phyloP scores from a whole-genome alignment of 495 filamentous ascomycete genomes.

The Darksidea phi region DNA sequence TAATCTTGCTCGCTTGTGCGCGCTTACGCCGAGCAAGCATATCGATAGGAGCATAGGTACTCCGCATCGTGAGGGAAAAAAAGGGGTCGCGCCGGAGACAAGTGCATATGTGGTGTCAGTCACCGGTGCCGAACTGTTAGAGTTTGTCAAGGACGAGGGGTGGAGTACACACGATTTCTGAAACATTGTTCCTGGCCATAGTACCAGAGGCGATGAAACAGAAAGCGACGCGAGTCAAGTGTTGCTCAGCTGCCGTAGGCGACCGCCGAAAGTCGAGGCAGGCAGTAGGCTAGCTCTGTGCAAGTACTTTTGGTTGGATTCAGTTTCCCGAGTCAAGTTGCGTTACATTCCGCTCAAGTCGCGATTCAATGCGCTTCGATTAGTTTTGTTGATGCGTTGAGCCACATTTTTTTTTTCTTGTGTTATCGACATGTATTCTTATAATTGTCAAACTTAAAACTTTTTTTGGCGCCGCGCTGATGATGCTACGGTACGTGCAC shows the following conservation, averaged over 20 bases:
- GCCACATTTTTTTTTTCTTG: not conserved
- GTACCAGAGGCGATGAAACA: slow-evolving; percentile 4
- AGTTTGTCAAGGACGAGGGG: not conserved
- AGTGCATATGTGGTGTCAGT: too few relatives aligned
- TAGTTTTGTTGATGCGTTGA: too few relatives aligned
- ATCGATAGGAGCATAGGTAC: too few relatives aligned
- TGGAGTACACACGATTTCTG: not conserved
- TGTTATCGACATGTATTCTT: slow-evolving; percentile 3
- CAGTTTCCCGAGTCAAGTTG: too few relatives aligned
- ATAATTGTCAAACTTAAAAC: not conserved
- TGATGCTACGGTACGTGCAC: not conserved
- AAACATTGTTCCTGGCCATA: slow-evolving; percentile 10
- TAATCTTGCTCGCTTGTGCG: slow-evolving; percentile 7
- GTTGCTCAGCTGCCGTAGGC: too few relatives aligned
- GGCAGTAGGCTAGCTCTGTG: too few relatives aligned
- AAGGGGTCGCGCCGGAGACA: too few relatives aligned
- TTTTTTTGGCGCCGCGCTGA: not conserved
- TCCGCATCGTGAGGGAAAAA: too few relatives aligned
- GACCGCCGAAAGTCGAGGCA: too few relatives aligned
- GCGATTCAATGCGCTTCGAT: too few relatives aligned
- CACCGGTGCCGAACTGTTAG: too few relatives aligned
- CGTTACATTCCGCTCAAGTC: too few relatives aligned
- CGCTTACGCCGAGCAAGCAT: slow-evolving; percentile 3
- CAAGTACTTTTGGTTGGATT: not conserved
- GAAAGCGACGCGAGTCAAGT: not conserved